Evolutionary conservation across 805 yeast genomes (phyloP), one percentile per base, ranked within the genome.

Genomic region (Candida maris): DNA sequence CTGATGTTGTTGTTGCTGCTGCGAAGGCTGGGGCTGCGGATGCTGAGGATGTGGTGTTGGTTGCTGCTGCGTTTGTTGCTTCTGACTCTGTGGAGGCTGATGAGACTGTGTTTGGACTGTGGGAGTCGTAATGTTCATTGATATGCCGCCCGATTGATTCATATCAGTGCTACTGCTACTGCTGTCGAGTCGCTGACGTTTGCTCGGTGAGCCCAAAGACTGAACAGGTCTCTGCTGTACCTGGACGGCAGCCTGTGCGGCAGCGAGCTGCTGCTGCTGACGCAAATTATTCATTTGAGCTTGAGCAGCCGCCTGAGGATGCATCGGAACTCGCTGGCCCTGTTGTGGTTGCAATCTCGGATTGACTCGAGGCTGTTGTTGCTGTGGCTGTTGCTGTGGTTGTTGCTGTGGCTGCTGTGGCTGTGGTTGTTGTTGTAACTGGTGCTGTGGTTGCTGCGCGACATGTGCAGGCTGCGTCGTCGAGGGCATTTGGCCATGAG

Each of bases 201-300:
- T 56, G 19, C 45, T 41, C 10, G 61, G 60, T 4, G 59, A 43
- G 10, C 37, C 35, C 30, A 51, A 30, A 17, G 22, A 19, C 26
- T 42, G 46, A n/a, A 26, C 35, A 35, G 42, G 35, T 30, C 46
- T 24, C 28, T 39, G 47, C 36, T 52, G 59, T 6, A 42, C 49
- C 22, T 48, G 54, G 13, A 45, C 49, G 28, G 52, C 56, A 36
- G 39, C 51, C 38, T 51, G 61, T 39, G 52, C 47, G 23, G 50
- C 61, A 3, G 53, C 52, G 28, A 43, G 41, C 43, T 38, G 58
- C 42, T 38, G 58, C 42, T 45, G 59, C 39, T 48, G 54, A 32
- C 49, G 48, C 31, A 44, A 46, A 40, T 45, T 50, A 34, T 45
- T 51, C 52, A 43, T 49, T 36, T 58, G 59, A 6, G 54, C 49